Conservation (phyloP, 352 stramenopile genomes). For the Globisporangium splendens region DNA sequence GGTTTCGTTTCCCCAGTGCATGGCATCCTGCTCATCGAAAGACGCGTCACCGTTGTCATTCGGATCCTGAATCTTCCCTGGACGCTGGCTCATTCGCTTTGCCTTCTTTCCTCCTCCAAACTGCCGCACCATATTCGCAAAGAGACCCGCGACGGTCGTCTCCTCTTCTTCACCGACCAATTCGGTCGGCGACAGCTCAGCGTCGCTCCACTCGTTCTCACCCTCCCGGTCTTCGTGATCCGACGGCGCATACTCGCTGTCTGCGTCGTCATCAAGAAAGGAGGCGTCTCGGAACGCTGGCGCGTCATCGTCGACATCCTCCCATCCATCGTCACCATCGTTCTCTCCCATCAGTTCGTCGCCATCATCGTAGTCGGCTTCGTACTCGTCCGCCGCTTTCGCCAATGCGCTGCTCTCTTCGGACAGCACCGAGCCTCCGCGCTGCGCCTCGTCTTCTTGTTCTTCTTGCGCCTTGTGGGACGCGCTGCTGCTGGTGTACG, state of each 20-base stretch:
- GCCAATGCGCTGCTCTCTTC: background rate
- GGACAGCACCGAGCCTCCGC: too few species aligned
- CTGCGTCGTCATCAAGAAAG: constrained; percentile 9
- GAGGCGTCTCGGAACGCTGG: constrained; percentile 10
- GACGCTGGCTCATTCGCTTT: background rate
- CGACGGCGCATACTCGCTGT: constrained; percentile 18
- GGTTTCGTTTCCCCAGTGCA: constrained; percentile 17
- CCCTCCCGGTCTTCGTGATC: background rate
- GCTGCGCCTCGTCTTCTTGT: background rate
- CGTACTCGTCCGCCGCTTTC: constrained; percentile 4
- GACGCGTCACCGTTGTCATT: background rate
- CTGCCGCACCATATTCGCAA: constrained; percentile 10
- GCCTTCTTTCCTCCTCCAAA: constrained; percentile 1
- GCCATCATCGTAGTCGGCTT: constrained; percentile 1
- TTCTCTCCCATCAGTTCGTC: background rate
- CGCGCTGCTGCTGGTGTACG: background rate
- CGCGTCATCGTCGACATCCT: constrained; percentile 6
- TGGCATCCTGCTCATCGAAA: constrained; percentile 26
- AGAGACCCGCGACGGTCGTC: constrained; percentile 8
- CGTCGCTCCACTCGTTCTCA: background rate
- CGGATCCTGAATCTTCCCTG: too few species aligned
- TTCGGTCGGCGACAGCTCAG: constrained; percentile 5
- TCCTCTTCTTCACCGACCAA: constrained; percentile 12
- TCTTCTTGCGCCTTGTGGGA: background rate
- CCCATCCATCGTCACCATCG: constrained; percentile 8